Evolutionary conservation across 2,329 filamentous ascomycete species (phyloP).

Genomic region (Penicillium freii): DNA sequence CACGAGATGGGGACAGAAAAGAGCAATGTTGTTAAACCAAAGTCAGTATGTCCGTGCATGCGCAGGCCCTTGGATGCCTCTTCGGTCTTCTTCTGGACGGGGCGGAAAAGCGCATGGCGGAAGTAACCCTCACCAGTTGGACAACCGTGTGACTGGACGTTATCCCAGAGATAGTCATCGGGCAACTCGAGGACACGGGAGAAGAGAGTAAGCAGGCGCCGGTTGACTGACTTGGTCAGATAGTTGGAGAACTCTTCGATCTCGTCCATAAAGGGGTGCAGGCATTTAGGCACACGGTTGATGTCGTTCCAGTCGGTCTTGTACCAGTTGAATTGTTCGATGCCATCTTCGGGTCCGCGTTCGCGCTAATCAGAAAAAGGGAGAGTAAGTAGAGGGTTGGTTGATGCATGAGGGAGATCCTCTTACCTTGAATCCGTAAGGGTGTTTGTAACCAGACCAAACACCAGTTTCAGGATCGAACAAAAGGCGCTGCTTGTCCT

Average conservation of each 20-base stretch:
- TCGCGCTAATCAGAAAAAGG: constrained; percentile 36
- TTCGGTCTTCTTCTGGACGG: constrained; percentile 34
- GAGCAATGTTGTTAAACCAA: constrained; percentile 47
- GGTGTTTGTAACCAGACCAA: constrained; percentile 53
- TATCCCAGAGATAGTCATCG: constrained; percentile 47
- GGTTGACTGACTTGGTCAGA: constrained; percentile 50
- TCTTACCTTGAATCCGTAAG: constrained; percentile 47
- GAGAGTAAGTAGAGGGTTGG: not conserved
- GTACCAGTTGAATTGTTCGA: constrained; percentile 58
- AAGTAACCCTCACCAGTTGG: constrained; percentile 49
- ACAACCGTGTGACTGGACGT: constrained; percentile 46
- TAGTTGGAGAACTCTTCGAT: constrained; percentile 50
- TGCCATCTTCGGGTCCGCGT: constrained; percentile 47
- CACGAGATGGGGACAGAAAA: constrained; percentile 50
- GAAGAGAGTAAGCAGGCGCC: constrained; percentile 43
- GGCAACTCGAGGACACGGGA: constrained; percentile 48
- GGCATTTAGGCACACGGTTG: constrained; percentile 45
- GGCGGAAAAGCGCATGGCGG: constrained; percentile 48
- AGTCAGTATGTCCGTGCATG: constrained; percentile 52
- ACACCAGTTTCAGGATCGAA: constrained; percentile 50
- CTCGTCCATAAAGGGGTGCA: constrained; percentile 53
- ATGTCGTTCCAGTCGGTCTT: constrained; percentile 46
- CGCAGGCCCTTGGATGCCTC: constrained; percentile 39
- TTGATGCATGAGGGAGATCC: not conserved
- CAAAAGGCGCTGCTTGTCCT: constrained; percentile 50